Conservation (phyloP, 306 rosid species). For the Vigna hirtella region DNA sequence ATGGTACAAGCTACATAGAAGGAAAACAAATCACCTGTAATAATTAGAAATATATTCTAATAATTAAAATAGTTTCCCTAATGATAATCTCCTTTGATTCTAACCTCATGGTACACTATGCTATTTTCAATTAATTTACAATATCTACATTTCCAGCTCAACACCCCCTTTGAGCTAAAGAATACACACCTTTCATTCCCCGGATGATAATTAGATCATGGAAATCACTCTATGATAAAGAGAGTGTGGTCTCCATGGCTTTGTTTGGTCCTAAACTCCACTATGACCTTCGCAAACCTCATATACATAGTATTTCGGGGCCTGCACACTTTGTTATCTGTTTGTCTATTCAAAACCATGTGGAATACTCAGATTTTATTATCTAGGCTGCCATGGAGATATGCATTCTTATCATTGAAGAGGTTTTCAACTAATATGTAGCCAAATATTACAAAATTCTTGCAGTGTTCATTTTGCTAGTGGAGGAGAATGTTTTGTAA, state of each 20-base stretch:
- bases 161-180: neutral
- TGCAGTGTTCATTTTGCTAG: neutral
- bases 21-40: neutral
- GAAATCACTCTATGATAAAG: neutral
- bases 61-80: neutral
- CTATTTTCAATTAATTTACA: neutral
- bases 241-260: neutral
- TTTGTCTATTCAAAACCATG: too few species aligned
- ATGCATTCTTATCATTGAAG: neutral
- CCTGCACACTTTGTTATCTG: too few species aligned
- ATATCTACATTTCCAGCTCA: neutral
- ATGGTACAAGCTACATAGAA: neutral
- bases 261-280: neutral
- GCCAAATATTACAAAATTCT: neutral
- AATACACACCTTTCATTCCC: neutral
- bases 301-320: too few species aligned
- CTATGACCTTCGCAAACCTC: neutral
- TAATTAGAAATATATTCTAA: neutral
- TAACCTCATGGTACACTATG: neutral
- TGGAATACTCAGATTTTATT: neutral
- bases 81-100: neutral
- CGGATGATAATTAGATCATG: neutral
- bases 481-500: neutral
- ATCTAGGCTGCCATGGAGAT: neutral
- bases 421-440: neutral